A percentile compares a stretch with the other conserved stretches of the same genome.
phyloP scores from a whole-genome alignment of 345 rosid genomes.

The Toxicodendron radicans region DNA sequence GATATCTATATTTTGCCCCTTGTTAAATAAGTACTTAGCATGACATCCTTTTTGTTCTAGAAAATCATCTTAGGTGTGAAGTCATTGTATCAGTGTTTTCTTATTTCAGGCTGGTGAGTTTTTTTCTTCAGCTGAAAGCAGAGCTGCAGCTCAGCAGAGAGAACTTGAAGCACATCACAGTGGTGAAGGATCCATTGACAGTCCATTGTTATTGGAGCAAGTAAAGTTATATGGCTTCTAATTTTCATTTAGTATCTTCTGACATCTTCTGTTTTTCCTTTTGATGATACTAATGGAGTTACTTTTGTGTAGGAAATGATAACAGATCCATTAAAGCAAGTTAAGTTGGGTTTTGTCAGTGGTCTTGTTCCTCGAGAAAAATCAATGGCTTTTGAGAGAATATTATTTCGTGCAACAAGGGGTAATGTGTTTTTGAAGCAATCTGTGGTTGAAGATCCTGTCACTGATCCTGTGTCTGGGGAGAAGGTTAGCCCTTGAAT shows the following conservation, averaged over 20 bases:
- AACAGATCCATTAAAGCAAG: constrained; percentile 61
- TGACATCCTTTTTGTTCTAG: not conserved
- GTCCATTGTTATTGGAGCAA: constrained; percentile 58
- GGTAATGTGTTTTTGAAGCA: constrained; percentile 67
- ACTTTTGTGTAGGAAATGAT: constrained; percentile 46
- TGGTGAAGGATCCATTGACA: constrained; percentile 56
- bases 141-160: constrained; percentile 51
- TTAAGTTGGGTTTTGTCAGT: constrained; percentile 59
- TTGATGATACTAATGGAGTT: constrained; percentile 14
- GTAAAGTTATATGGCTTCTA: constrained; percentile 30
- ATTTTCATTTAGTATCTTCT: not conserved
- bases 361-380: constrained; percentile 65
- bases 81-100: constrained; percentile 8
- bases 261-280: constrained; percentile 4
- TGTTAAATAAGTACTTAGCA: not conserved
- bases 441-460: constrained; percentile 49
- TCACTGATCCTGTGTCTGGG: constrained; percentile 58
- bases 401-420: constrained; percentile 68
- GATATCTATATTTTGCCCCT: not conserved
- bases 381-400: constrained; percentile 60
- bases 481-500: constrained; percentile 47
- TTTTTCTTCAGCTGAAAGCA: constrained; percentile 49
- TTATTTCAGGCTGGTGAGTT: constrained; percentile 52
- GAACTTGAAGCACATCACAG: constrained; percentile 42
- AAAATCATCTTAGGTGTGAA: constrained; percentile 2